A percentile compares a stretch with the other conserved stretches of the same genome.
Evolutionary conservation across 1,139 yeast species (phyloP).

Genomic region (Geotrichum citri-aurantii): DNA sequence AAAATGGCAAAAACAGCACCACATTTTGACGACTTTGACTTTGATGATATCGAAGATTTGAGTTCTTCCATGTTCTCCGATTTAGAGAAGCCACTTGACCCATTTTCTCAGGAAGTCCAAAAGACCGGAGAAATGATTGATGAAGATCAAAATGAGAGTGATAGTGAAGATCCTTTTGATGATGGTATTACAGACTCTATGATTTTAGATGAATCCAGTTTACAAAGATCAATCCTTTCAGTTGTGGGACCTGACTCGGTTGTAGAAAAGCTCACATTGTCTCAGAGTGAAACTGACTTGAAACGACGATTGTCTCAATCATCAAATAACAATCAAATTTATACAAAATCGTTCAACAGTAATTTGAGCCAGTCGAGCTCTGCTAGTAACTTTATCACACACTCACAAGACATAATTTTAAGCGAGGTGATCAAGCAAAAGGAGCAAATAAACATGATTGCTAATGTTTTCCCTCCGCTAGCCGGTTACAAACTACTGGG

Average conservation of each 20-base stretch:
- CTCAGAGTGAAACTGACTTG: not conserved
- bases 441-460: not conserved
- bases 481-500: not conserved
- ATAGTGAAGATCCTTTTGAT: not conserved
- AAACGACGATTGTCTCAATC: constrained; percentile 2
- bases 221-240: constrained; percentile 9
- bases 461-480: not conserved
- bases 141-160: not conserved
- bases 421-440: not conserved
- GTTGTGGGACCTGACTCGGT: constrained; percentile 2
- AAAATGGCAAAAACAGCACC: not conserved
- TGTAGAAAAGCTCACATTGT: not conserved
- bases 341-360: not conserved
- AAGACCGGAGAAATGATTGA: not conserved
- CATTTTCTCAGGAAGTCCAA: not conserved
- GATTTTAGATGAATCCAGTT: constrained; percentile 5
- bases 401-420: not conserved
- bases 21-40: not conserved
- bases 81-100: not conserved
- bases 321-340: not conserved
- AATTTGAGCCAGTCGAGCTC: not conserved
- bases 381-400: not conserved
- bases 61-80: not conserved
- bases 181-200: constrained; percentile 1
- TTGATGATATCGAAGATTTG: not conserved